phyloP scores from a whole-genome alignment of 2,329 filamentous ascomycete genomes.

The Hymenoscyphus linearis region DNA sequence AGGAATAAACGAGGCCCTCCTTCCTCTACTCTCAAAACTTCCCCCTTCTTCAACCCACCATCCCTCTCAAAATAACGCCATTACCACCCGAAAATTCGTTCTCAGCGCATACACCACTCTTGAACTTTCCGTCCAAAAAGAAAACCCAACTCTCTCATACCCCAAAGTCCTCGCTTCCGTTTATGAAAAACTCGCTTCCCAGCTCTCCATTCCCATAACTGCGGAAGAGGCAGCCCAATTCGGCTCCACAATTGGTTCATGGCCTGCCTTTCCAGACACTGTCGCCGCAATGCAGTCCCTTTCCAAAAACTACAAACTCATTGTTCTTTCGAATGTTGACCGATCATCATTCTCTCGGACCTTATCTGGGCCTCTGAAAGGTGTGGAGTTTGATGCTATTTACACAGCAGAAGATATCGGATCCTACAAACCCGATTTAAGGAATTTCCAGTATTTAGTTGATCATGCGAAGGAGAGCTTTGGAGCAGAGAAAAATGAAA shows the following conservation, averaged over 20 bases:
- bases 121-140: slow-evolving; percentile 34
- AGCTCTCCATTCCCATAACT: slow-evolving; percentile 28
- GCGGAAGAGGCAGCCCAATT: slow-evolving; percentile 35
- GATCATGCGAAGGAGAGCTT: slow-evolving; percentile 48
- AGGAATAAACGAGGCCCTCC: slow-evolving; percentile 53
- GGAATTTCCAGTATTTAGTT: slow-evolving; percentile 64
- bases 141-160: slow-evolving; percentile 48
- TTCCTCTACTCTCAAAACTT: slow-evolving; percentile 31
- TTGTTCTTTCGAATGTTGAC: slow-evolving; percentile 55
- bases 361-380: slow-evolving; percentile 42
- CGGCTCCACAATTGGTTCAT: slow-evolving; percentile 38
- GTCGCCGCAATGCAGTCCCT: slow-evolving; percentile 41
- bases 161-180: slow-evolving; percentile 41
- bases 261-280: slow-evolving; percentile 46
- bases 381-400: slow-evolving; percentile 52
- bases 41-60: slow-evolving; percentile 13
- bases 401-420: slow-evolving; percentile 68
- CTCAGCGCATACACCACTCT: slow-evolving; percentile 17
- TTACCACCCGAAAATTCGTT: slow-evolving; percentile 9
- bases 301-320: slow-evolving; percentile 42
- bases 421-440: slow-evolving; percentile 61
- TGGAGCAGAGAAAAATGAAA: slow-evolving; percentile 46
- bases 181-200: slow-evolving; percentile 35
- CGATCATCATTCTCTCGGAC: slow-evolving; percentile 43
- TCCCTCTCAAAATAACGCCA: slow-evolving; percentile 10